A percentile compares a stretch with the other conserved stretches of the same genome.
Evolutionary conservation across 2,329 filamentous ascomycete species (phyloP).

Genomic region (Alternaria tenuissima): DNA sequence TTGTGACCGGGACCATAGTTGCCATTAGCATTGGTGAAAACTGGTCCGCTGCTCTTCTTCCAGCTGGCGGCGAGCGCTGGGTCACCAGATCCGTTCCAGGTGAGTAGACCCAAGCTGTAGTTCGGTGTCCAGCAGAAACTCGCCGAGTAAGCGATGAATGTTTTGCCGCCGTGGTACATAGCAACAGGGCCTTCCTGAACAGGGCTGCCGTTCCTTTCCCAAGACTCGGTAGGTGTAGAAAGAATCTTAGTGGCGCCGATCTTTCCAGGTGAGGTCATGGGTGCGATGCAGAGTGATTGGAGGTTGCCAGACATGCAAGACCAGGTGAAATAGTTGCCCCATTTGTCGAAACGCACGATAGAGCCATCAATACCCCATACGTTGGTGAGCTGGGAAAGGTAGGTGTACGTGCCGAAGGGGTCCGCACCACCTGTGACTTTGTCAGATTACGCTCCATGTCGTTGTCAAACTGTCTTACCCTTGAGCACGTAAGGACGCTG

Average conservation of each 20-base stretch:
- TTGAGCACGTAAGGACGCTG: slow-evolving; percentile 63
- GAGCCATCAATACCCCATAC: slow-evolving; percentile 62
- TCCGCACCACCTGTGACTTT: slow-evolving; percentile 56
- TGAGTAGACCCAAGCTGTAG: slow-evolving; percentile 64
- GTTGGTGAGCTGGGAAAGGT: slow-evolving; percentile 57
- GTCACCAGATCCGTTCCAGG: slow-evolving; percentile 61
- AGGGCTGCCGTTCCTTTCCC: slow-evolving; percentile 60
- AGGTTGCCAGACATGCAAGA: slow-evolving; percentile 60
- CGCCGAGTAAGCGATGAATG: slow-evolving; percentile 63
- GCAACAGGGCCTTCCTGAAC: slow-evolving; percentile 66
- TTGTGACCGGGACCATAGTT: slow-evolving; percentile 67
- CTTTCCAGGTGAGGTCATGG: slow-evolving; percentile 52
- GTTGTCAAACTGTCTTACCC: slow-evolving; percentile 44
- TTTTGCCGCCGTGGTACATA: slow-evolving; percentile 63
- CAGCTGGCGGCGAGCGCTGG: slow-evolving; percentile 57
- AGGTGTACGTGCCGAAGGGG: slow-evolving; percentile 62
- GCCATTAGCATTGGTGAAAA: slow-evolving; percentile 63
- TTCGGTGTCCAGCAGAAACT: slow-evolving; percentile 60
- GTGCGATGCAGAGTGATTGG: slow-evolving; percentile 54
- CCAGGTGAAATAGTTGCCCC: slow-evolving; percentile 63
- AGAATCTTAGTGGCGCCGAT: slow-evolving; percentile 60
- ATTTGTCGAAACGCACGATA: slow-evolving; percentile 58
- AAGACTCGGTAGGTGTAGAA: slow-evolving; percentile 60
- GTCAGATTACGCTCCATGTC: too few relatives aligned
- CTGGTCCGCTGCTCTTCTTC: slow-evolving; percentile 61